Evolutionary conservation across 208 protist genomes (phyloP), one percentile per base, ranked within the genome.

Genomic region (Giardia duodenalis): DNA sequence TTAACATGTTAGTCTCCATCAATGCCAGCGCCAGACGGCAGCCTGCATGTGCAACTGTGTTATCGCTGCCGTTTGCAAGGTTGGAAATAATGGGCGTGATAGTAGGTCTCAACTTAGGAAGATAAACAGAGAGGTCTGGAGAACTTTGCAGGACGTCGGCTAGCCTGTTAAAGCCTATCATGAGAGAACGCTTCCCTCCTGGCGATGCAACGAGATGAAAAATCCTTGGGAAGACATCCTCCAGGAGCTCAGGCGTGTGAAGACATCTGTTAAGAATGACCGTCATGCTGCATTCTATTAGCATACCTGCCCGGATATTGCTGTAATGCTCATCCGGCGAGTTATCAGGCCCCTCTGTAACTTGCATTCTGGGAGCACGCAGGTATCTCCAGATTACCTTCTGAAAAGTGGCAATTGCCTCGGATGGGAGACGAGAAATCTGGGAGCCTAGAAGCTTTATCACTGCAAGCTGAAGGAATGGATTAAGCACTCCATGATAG

Each of bases 241-340:
- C 57, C 19, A 76, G 57, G 57, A 76, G 57, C 30, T 10, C 30
- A 39, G 57, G 10, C 19, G 19, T 76, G 19, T 76, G 57, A 76
- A 76, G 57, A 10, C 19, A 10, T 76, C 19, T 10, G 30, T 30
- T 39, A 76, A 10, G 57, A 76, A 76, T 39, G 30, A 76, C 19
- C 19, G 57, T 30, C 30, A 30, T 30, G 30, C 57, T 30, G 30
- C 57, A 76, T 30, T 76, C 57, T 10, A 76, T 10, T 76, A 76
- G 57, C 10, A 76, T 76, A 30, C 19, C 57, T 10, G 57, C 57
- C 30, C 57, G 57, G 19, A 76, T 76, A 30, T 76, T 76, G 30
- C 57, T 76, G 30, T 76, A 76, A 30, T 76, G 57, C 57, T 76
- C 57, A 76, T 76, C 57, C 57, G n/a, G n/a, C n/a, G n/a, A n/a